Base-by-base conservation (phyloP, 2,329 filamentous ascomycete species). In the Aspergillus thermomutatus region DNA sequence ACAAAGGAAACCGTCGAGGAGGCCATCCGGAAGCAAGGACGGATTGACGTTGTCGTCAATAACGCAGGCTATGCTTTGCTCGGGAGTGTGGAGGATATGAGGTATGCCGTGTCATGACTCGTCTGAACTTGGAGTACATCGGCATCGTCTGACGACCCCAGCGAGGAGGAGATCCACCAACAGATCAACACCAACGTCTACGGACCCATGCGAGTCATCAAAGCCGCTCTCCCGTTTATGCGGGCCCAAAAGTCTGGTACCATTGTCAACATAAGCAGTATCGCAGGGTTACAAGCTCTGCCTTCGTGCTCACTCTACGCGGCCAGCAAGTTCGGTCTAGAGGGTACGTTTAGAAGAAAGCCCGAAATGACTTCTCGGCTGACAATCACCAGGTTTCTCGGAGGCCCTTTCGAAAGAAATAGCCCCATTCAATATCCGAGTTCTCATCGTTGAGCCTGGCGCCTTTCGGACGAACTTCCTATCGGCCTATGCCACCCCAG, bases 181-280 rank as follows among this genome's bases (percentile, higher is more conserved):
- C 64, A 66, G 27, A 58, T 67, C 50, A 58, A 71, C 19, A 75
- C 74, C n/a, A 80, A 80, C 54, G 72, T 79, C 47, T 72, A 77
- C 52, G 77, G 75, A 14, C 63, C 72, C 11, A 66, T 78, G 46
- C 75, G 74, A 50, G 55, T 77, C 10, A 71, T 73, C 4, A 72
- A 69, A 8, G 68, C 74, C 10, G 54, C 75, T 21, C 61, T 80
- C 1, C 76, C 72, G 1, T 63, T 72, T 26, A 72, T 80, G 62
- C 72, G 78, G 0, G 51, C 60, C 25, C 69, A 69, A 56, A 58
- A 55, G 23, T 62, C 62, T 4, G 75, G 75, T 1, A 70, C 66
- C 3, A 63, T 83, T 1, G 77, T 77, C 11, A 79, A 75, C 2
- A 77, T 83, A 61, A 78, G 78, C 37, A 81, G 79, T 49, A 60